Conservation (phyloP, 2,329 filamentous ascomycete genomes). For the Venturia asperata region DNA sequence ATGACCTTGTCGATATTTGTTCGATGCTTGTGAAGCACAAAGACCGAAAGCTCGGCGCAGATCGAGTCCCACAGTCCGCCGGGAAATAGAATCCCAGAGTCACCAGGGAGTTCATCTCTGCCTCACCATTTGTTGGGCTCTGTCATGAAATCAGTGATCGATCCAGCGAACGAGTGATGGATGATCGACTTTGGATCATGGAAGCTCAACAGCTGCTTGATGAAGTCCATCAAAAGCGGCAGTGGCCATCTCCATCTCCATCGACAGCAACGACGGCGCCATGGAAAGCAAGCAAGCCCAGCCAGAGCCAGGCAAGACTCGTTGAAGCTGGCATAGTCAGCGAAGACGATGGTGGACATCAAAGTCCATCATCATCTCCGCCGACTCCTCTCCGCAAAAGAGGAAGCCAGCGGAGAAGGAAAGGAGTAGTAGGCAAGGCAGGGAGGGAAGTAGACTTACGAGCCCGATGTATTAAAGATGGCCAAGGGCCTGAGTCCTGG, state of each 20-base stretch:
- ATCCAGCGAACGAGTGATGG: neutral
- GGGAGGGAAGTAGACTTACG: slow-evolving; percentile 7
- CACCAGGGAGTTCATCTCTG: too few relatives aligned
- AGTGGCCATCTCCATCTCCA: neutral
- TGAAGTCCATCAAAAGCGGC: slow-evolving; percentile 1
- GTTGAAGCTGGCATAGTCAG: too few relatives aligned
- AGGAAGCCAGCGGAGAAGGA: neutral
- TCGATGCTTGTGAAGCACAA: neutral
- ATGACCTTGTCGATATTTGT: neutral
- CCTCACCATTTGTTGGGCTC: neutral
- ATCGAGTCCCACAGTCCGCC: too few relatives aligned
- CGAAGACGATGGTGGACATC: neutral
- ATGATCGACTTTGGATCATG: neutral
- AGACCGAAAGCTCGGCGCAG: too few relatives aligned
- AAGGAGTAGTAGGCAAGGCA: neutral
- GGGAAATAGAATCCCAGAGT: too few relatives aligned
- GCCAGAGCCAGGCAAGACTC: neutral
- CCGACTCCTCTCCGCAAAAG: neutral
- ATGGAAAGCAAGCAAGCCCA: slow-evolving; percentile 6
- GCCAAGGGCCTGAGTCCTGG: neutral
- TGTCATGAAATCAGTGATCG: neutral
- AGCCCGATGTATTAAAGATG: neutral
- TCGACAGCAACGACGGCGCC: neutral
- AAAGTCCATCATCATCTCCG: neutral
- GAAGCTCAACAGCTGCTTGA: neutral